These are phyloP conservation scores for Mesotaenium endlicherianum DNA, from an alignment of 139 green algal species.

Conservation along the genomic window DNA sequence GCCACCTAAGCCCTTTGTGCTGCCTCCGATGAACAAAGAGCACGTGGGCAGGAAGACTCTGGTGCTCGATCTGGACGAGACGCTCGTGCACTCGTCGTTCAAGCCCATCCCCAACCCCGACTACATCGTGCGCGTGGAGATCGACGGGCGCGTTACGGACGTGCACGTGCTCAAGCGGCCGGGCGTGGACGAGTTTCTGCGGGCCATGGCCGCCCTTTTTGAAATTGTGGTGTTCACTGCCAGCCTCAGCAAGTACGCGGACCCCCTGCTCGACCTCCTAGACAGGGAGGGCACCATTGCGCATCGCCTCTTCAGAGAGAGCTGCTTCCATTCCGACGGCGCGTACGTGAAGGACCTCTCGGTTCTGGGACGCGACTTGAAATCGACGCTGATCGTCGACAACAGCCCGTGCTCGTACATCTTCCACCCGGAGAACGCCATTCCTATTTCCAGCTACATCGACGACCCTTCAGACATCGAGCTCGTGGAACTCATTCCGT, in stretches of 20 bases:
- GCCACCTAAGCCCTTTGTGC: too few relatives aligned
- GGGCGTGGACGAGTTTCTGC: slow-evolving; percentile 89
- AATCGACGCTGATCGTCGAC: slow-evolving; percentile 89
- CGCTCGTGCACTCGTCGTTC: slow-evolving; percentile 96
- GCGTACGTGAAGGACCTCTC: slow-evolving; percentile 89
- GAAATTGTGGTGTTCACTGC: slow-evolving; percentile 48
- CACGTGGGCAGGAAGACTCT: slow-evolving; percentile 53
- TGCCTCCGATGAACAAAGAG: slow-evolving; percentile 19
- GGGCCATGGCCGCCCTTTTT: slow-evolving; percentile 33
- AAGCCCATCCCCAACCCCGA: slow-evolving; percentile 82
- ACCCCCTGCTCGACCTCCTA: slow-evolving; percentile 89
- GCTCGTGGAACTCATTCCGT: slow-evolving; percentile 22
- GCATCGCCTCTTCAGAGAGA: slow-evolving; percentile 91
- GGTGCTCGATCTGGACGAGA: slow-evolving; percentile 96
- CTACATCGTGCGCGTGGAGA: slow-evolving; percentile 91
- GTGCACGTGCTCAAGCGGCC: slow-evolving; percentile 88
- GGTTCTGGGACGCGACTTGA: slow-evolving; percentile 78
- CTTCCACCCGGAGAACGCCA: slow-evolving; percentile 94
- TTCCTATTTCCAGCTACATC: slow-evolving; percentile 91
- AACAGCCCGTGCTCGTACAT: slow-evolving; percentile 95
- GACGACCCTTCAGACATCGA: slow-evolving; percentile 83
- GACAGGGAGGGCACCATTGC: slow-evolving; percentile 73
- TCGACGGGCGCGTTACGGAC: slow-evolving; percentile 68
- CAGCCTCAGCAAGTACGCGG: slow-evolving; percentile 67
- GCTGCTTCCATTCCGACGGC: slow-evolving; percentile 84